Evolutionary conservation across 75 land plant species (phyloP), one percentile per base, ranked within the genome.

Genomic region (Adiantum capillusveneris): DNA sequence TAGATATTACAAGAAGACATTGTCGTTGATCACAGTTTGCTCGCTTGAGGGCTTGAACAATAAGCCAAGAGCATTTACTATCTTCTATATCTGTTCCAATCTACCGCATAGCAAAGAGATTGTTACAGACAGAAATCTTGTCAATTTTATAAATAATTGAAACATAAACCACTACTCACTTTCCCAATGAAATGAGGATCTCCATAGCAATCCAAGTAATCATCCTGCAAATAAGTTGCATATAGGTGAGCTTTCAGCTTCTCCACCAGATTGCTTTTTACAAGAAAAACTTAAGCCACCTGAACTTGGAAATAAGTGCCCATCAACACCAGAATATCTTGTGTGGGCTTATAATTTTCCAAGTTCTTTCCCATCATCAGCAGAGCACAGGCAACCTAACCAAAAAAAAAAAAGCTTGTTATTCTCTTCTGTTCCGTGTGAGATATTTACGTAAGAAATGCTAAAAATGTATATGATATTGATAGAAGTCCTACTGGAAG

Each of bases 71-170:
- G 69, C 99, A 95, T 64, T 95, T 95, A n/a, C 78, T 87, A 65
- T 95, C 99, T 73, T 95, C 96, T 44, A 95, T 95, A 42, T 95
- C 99, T 5, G 99, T 95, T 51, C 99, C 99, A 74, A 95, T 78
- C 99, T 95, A 65, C 58, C 3, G 49, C 21, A 20, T n/a, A 6
- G 5, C 14, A 2, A 46, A 14, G 9, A 34, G 37, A 34, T 5
- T 9, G 37, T 3, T 5, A 34, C 3, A 34, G 7, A 5, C 37
- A 5, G 9, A 9, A 34, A 34, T 9, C 37, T 34, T 34, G 37
- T 34, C 3, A 9, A 17, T 46, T 7, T 20, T 1, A 46, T 7
- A 14, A 46, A n/a, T 46, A n/a, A 39, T 5, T 22, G n/a, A n/a
- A n/a, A 29, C 22, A 18, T 19, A 31, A 26, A 11, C 53, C 46